Percentiles rank a stretch among this genome's conserved stretches.
phyloP scores from a whole-genome alignment of 1,284 basidiomycete genomes.

The Pyrrhoderma lamaoense region DNA sequence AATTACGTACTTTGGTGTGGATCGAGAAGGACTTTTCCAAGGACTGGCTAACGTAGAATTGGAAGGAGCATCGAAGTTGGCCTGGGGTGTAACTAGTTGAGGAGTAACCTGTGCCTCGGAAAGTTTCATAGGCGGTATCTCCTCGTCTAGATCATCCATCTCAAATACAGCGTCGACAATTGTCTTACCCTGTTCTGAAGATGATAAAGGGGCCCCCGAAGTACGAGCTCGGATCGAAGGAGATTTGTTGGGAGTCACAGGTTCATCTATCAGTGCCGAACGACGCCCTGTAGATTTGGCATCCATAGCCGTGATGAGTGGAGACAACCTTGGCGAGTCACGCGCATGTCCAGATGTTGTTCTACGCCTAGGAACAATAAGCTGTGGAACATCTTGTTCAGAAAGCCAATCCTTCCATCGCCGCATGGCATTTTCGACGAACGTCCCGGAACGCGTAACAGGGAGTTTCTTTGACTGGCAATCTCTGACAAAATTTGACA shows the following conservation, averaged over 20 bases:
- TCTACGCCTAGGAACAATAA: constrained; percentile 39
- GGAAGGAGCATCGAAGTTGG: not conserved
- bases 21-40: constrained; percentile 18
- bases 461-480: constrained; percentile 67
- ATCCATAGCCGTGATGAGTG: constrained; percentile 29
- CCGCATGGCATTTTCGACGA: constrained; percentile 55
- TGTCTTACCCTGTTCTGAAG: constrained; percentile 16
- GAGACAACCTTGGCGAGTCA: constrained; percentile 41
- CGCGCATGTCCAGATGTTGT: constrained; percentile 30
- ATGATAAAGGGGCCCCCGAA: constrained; percentile 18
- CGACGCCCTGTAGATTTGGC: constrained; percentile 19
- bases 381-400: constrained; percentile 72
- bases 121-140: constrained; percentile 18
- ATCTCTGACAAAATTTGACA: constrained; percentile 53
- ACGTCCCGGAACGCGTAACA: constrained; percentile 50
- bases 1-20: constrained; percentile 30
- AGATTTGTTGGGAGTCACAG: constrained; percentile 29
- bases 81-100: constrained; percentile 20
- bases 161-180: constrained; percentile 45
- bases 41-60: constrained; percentile 9
- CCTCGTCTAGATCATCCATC: constrained; percentile 50
- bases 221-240: constrained; percentile 25
- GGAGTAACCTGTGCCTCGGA: constrained; percentile 27
- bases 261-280: constrained; percentile 18
- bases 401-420: constrained; percentile 74